Percentiles rank a stretch among this genome's conserved stretches.
Evolutionary conservation across 2,329 filamentous ascomycete species (phyloP).

Genomic region (Diaporthe batatas): DNA sequence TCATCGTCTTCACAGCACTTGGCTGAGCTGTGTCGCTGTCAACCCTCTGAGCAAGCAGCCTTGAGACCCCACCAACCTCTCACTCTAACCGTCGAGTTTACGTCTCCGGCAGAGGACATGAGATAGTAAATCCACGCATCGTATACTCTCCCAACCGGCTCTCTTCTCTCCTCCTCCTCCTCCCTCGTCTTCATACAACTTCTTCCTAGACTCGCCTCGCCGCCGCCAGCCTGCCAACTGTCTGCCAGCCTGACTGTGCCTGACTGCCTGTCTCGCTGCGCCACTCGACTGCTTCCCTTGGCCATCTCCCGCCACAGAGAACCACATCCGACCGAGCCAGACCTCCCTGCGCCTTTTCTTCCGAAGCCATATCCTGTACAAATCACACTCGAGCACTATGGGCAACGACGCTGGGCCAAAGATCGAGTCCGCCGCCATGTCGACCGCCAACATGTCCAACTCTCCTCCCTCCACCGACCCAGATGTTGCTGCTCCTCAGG

Average conservation of each 20-base stretch:
- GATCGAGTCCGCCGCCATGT: constrained; percentile 38
- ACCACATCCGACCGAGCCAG: background rate
- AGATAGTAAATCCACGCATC: constrained; percentile 29
- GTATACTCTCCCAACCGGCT: constrained; percentile 11
- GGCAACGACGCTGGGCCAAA: constrained; percentile 42
- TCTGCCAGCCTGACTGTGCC: background rate
- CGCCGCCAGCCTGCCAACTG: constrained; percentile 25
- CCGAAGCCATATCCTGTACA: background rate
- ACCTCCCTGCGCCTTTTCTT: background rate
- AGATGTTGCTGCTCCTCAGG: constrained; percentile 36
- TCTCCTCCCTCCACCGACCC: constrained; percentile 38
- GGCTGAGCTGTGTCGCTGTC: constrained; percentile 14
- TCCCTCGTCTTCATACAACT: background rate
- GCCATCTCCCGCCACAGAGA: background rate
- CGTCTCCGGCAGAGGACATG: constrained; percentile 16
- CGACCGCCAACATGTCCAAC: constrained; percentile 35
- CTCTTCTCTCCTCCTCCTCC: constrained; percentile 5
- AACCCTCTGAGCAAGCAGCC: constrained; percentile 1
- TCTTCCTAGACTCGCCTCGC: background rate
- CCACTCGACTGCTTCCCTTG: background rate
- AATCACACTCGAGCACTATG: constrained; percentile 29
- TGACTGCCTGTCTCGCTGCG: constrained; percentile 8
- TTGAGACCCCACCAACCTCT: background rate
- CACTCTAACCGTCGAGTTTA: background rate
- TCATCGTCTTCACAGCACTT: constrained; percentile 5